Percentiles rank a stretch among this genome's conserved stretches.
Evolutionary conservation across 208 protist genomes (phyloP).

Genomic region (Vickermania ingenoplastis): DNA sequence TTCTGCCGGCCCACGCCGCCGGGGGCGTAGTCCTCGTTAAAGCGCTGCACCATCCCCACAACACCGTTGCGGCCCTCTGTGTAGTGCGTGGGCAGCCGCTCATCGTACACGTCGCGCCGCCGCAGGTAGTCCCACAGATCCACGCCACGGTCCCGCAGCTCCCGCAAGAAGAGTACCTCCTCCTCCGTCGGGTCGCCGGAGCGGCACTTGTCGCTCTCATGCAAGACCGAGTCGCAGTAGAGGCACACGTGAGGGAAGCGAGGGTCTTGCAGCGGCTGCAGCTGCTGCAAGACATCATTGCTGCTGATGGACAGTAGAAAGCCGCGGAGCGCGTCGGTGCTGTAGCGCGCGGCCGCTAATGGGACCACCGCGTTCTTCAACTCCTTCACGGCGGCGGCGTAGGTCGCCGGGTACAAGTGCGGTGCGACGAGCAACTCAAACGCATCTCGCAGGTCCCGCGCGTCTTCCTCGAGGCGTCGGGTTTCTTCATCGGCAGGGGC

Average conservation of each 20-base stretch:
- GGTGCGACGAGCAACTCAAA: slow-evolving; percentile 27
- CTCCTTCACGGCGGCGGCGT: slow-evolving; percentile 49
- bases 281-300: slow-evolving; percentile 60
- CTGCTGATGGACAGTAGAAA: slow-evolving; percentile 73
- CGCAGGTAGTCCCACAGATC: slow-evolving; percentile 67
- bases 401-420: slow-evolving; percentile 41
- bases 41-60: slow-evolving; percentile 37
- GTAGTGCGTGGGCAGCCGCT: slow-evolving; percentile 58
- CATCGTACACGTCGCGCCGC: slow-evolving; percentile 47
- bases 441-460: slow-evolving; percentile 41
- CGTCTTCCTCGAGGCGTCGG: slow-evolving; percentile 4
- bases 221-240: slow-evolving; percentile 73
- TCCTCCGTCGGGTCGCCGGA: slow-evolving; percentile 32
- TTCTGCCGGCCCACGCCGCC: slow-evolving; percentile 52
- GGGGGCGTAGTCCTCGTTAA: slow-evolving; percentile 64
- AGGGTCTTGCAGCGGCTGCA: slow-evolving; percentile 41
- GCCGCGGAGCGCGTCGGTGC: slow-evolving; percentile 67
- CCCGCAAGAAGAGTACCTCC: slow-evolving; percentile 55
- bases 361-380: slow-evolving; percentile 61
- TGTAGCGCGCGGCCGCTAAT: slow-evolving; percentile 74
- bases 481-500: slow-evolving; percentile 29
- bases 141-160: slow-evolving; percentile 51
- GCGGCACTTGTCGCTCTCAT: slow-evolving; percentile 51
- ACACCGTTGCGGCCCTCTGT: slow-evolving; percentile 40
- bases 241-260: slow-evolving; percentile 78